Base-by-base conservation (phyloP, 768 basidiomycete species). In the Mycena latifolia region DNA sequence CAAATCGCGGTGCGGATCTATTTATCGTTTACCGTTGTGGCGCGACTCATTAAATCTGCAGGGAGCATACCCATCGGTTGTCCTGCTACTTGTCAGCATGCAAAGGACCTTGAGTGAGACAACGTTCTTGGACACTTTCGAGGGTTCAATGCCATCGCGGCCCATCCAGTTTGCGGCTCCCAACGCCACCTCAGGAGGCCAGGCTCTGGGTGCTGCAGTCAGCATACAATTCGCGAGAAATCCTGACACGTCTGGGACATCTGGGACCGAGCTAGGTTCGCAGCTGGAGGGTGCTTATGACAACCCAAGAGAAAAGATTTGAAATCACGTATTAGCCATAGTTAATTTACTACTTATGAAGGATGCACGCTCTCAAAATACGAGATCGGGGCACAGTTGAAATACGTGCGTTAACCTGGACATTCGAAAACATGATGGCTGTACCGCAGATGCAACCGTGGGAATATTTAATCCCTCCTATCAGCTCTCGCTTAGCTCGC, bases 1-100 rank as follows among this genome's bases (percentile, higher is more conserved):
- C 65, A 66, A 27, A 55, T 66, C n/a, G 65, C 65, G 24, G 65
- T 64, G 22, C 14, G 29, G 29, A 14, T 10, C 8, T 37, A n/a
- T 31, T 55, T 28, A 1, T 7, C 14, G n/a, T 6, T 20, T 10
- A 24, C n/a, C n/a, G n/a, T n/a, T 17, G 5, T 39, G 8, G 6
- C 33, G 6, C n/a, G 17, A 31, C 14, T 27, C 12, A 39, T 24
- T 25, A n/a, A 31, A 24, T n/a, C 2, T 8, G 10, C 39, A 64
- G 63, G 55, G 58, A 35, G 63, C 55, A 12, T 64, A 64, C 39
- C 63, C 63, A 0, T 39, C 63, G 25, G 39, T 56, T 5, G 41
- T 64, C 0, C 27, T 64, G n/a, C 48, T 64, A 20, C 63, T 64
- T 9, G 53, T 57, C 48, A 41, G 43, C 46, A 50, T 27, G 25